Evolutionary conservation across 371 early-diverging fungal species (phyloP).

Genomic region (Mucor piriformis): DNA sequence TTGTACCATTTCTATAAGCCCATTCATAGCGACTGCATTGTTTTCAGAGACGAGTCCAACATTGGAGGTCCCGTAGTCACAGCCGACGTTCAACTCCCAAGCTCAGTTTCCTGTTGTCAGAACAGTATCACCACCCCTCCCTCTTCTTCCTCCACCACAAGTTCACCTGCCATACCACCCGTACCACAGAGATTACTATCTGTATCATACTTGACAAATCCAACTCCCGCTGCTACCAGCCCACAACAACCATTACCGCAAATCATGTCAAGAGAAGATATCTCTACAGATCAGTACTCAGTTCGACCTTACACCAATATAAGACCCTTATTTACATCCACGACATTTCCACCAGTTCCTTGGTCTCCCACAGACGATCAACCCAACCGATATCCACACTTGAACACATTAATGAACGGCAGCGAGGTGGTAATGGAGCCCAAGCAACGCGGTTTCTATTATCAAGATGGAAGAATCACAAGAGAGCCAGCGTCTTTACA

Average conservation of each 20-base stretch:
- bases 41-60: conserved; percentile 33
- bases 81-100: conserved; percentile 22
- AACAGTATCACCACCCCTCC: conserved; percentile 5
- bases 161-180: conserved; percentile 1
- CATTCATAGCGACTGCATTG: conserved; percentile 33
- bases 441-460: conserved; percentile 51
- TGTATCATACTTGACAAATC: conserved; percentile 38
- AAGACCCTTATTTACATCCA: conserved; percentile 16
- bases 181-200: conserved; percentile 27
- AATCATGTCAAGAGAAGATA: conserved; percentile 14
- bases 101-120: conserved; percentile 18
- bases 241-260: conserved; percentile 14
- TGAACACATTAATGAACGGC: conserved; percentile 20
- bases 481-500: conserved; percentile 45
- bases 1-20: conserved; percentile 41
- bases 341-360: neutral
- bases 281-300: conserved; percentile 28
- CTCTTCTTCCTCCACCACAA: neutral
- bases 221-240: neutral
- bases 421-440: conserved; percentile 43
- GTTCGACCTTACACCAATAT: conserved; percentile 26
- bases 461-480: conserved; percentile 47
- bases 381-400: conserved; percentile 11
- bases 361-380: conserved; percentile 21
- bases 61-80: neutral